Evolutionary conservation across 345 rosid genomes (phyloP).

Genomic region (Brassica cretica): DNA sequence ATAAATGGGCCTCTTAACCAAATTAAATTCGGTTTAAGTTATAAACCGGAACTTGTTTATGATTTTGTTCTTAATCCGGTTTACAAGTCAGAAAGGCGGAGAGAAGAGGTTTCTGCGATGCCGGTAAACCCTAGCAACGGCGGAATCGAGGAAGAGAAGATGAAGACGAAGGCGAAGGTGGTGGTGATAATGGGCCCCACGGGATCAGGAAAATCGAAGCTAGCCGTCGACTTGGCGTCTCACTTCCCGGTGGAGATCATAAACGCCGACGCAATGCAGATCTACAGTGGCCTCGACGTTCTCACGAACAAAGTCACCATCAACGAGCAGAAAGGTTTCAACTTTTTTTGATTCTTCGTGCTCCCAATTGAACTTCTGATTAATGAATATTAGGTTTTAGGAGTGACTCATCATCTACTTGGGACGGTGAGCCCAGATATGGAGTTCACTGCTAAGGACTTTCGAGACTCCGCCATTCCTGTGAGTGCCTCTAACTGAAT

Average conservation of each 20-base stretch:
- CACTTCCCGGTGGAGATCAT: conserved; percentile 75
- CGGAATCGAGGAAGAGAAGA: conserved; percentile 28
- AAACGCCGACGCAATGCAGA: conserved; percentile 98
- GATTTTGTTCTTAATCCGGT: conserved; percentile 3
- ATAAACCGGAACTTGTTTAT: conserved; percentile 9
- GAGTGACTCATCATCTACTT: conserved; percentile 83
- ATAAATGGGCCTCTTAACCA: conserved; percentile 3
- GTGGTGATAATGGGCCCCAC: conserved; percentile 92
- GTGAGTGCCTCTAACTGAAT: conserved; percentile 48
- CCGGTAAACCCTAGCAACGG: conserved; percentile 48
- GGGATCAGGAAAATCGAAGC: conserved; percentile 84
- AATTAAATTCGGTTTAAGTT: neutral
- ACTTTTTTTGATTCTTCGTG: neutral
- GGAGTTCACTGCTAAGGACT: conserved; percentile 78
- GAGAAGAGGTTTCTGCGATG: conserved; percentile 10
- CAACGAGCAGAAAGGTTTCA: conserved; percentile 63
- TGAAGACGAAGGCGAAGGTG: conserved; percentile 54
- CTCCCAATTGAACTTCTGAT: neutral
- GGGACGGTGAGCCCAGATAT: conserved; percentile 65
- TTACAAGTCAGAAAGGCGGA: conserved; percentile 1
- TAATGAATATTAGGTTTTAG: conserved; percentile 35
- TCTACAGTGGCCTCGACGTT: conserved; percentile 78
- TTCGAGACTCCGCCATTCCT: conserved; percentile 64
- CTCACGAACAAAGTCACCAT: conserved; percentile 82
- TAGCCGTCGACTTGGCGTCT: conserved; percentile 80